Percentiles rank a stretch among this genome's conserved stretches.
These are phyloP conservation scores for Colletotrichum sp. DNA, from an alignment of 2,329 filamentous ascomycete species.

Conservation along the genomic window DNA sequence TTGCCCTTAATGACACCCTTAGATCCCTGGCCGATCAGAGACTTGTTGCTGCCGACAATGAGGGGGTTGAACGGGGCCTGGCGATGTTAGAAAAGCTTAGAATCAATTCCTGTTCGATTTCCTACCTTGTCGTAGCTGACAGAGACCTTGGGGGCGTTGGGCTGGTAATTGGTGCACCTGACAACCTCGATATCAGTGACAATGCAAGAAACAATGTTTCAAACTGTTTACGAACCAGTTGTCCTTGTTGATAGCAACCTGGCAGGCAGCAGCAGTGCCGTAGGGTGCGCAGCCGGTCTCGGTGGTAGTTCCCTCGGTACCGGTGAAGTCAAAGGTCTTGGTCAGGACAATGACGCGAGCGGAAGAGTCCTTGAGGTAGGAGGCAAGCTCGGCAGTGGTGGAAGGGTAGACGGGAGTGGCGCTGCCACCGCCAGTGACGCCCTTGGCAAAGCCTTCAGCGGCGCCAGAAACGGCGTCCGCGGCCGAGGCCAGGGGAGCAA, in stretches of 20 bases:
- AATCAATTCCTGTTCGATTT: not conserved
- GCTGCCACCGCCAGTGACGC: slow-evolving; percentile 65
- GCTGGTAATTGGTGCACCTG: slow-evolving; percentile 63
- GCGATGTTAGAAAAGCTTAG: not conserved
- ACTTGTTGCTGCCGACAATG: slow-evolving; percentile 62
- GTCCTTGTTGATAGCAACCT: slow-evolving; percentile 65
- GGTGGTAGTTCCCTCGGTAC: slow-evolving; percentile 57
- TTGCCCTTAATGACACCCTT: slow-evolving; percentile 63
- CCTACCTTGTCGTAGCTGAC: slow-evolving; percentile 46
- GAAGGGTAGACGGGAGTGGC: slow-evolving; percentile 59
- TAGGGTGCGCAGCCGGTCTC: slow-evolving; percentile 62
- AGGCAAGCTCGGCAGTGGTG: slow-evolving; percentile 60
- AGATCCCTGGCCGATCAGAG: slow-evolving; percentile 53
- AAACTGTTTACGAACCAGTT: slow-evolving; percentile 38
- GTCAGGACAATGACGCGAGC: slow-evolving; percentile 64
- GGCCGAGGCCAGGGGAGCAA: slow-evolving; percentile 11
- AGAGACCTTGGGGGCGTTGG: slow-evolving; percentile 48
- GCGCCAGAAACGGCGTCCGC: slow-evolving; percentile 36
- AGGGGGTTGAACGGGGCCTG: slow-evolving; percentile 55
- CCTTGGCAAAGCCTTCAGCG: slow-evolving; percentile 50
- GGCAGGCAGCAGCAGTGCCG: slow-evolving; percentile 52
- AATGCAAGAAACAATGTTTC: not conserved
- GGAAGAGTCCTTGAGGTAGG: slow-evolving; percentile 59
- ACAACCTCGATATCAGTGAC: not conserved
- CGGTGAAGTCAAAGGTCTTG: slow-evolving; percentile 61